Percentiles rank a stretch among this genome's conserved stretches.
Evolutionary conservation across 768 basidiomycete species (phyloP).

Genomic region (Hericium erinaceus): DNA sequence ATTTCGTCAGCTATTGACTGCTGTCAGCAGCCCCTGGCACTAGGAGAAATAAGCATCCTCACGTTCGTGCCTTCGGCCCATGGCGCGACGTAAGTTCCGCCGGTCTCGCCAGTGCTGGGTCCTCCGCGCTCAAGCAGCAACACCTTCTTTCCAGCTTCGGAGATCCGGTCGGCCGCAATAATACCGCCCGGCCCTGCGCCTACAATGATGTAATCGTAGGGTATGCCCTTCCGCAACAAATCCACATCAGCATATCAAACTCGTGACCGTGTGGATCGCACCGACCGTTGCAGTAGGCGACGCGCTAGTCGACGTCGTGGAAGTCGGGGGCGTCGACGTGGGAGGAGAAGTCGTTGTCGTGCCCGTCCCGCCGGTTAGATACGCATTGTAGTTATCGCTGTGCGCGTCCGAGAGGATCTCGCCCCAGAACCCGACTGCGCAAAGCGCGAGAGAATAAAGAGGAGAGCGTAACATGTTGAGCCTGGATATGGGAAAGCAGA

Average conservation of each 20-base stretch:
- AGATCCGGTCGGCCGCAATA: conserved; percentile 1
- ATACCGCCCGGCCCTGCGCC: conserved; percentile 2
- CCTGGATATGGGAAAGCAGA: background rate
- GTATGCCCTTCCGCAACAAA: conserved; percentile 15
- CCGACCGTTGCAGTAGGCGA: conserved; percentile 9
- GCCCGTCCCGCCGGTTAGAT: conserved; percentile 39
- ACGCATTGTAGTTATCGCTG: conserved; percentile 35
- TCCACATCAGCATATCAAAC: background rate
- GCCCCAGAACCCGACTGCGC: conserved; percentile 51
- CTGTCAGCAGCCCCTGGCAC: background rate
- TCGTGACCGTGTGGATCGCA: background rate
- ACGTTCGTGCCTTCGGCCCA: conserved; percentile 42
- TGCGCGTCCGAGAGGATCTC: conserved; percentile 39
- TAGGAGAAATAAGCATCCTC: conserved; percentile 7
- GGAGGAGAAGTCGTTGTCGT: conserved; percentile 18
- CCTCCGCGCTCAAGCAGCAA: conserved; percentile 56
- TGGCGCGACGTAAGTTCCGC: conserved; percentile 44
- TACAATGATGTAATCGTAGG: conserved; percentile 1
- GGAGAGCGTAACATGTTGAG: background rate
- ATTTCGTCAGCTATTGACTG: conserved; percentile 45
- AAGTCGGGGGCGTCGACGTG: conserved; percentile 23
- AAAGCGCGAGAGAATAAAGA: background rate
- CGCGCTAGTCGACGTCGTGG: conserved; percentile 25
- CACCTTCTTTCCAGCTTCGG: conserved; percentile 50
- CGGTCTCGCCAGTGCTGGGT: conserved; percentile 48